Conservation (phyloP, 2,329 filamentous ascomycete genomes). For the Zelopaecilomyces penicillatus region DNA sequence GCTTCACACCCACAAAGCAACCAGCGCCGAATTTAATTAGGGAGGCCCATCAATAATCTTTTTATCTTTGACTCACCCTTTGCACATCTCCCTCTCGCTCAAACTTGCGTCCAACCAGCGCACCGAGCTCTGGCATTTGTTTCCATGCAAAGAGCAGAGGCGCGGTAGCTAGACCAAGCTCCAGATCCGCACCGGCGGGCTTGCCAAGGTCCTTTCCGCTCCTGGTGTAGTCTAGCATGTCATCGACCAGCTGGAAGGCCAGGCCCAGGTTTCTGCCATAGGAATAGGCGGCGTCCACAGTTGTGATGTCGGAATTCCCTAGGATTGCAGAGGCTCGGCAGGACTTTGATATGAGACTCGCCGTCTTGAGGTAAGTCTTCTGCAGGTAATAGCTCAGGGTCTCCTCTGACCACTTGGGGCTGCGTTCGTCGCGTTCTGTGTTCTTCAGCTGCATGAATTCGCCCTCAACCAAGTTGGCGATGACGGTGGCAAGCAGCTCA, state of each 20-base stretch:
- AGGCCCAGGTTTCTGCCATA: constrained; percentile 92
- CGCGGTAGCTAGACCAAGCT: constrained; percentile 87
- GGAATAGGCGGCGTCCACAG: constrained; percentile 82
- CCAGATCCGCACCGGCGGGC: constrained; percentile 86
- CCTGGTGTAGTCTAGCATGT: constrained; percentile 94
- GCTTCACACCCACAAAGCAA: neutral
- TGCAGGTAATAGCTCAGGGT: constrained; percentile 89
- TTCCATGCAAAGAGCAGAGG: constrained; percentile 95
- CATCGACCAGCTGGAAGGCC: constrained; percentile 95
- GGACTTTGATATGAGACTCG: constrained; percentile 90
- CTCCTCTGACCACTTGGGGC: constrained; percentile 79
- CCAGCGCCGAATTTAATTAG: neutral
- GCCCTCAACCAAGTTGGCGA: constrained; percentile 94
- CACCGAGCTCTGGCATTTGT: constrained; percentile 72
- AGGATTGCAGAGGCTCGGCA: constrained; percentile 85
- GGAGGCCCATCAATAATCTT: neutral
- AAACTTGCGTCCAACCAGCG: constrained; percentile 88
- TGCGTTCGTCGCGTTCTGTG: constrained; percentile 77
- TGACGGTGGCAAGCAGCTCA: constrained; percentile 89
- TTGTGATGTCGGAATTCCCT: constrained; percentile 64
- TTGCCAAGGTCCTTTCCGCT: constrained; percentile 82
- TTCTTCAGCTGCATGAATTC: constrained; percentile 99
- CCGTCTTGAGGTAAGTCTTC: constrained; percentile 97
- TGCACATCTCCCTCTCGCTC: constrained; percentile 72
- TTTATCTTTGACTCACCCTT: constrained; percentile 49